Evolutionary conservation across 345 rosid species (phyloP).

Genomic region (Atalantia buxifolia): DNA sequence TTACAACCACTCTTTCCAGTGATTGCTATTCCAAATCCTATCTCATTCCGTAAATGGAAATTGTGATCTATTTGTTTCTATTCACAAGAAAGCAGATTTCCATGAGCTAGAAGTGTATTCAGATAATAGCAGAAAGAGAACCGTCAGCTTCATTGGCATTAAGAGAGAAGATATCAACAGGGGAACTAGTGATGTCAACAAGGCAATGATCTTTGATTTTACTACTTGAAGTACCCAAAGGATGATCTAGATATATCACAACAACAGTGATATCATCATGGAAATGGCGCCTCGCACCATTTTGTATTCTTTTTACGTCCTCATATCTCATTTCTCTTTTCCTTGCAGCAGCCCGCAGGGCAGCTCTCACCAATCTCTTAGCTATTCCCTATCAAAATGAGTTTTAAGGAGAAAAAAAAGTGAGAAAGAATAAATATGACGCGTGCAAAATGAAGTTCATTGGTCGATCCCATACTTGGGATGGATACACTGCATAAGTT

Average conservation of each 20-base stretch:
- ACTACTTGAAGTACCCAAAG: constrained; percentile 17
- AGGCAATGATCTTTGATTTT: constrained; percentile 19
- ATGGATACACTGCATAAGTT: neutral
- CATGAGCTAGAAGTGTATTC: neutral
- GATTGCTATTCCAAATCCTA: neutral
- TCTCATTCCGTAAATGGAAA: neutral
- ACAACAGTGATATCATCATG: constrained; percentile 68
- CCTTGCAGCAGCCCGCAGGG: constrained; percentile 51
- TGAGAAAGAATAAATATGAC: neutral
- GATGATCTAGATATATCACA: constrained; percentile 51
- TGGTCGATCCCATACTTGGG: neutral
- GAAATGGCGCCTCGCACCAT: constrained; percentile 54
- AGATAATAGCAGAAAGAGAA: neutral
- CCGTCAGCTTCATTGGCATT: constrained; percentile 24
- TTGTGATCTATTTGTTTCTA: constrained; percentile 1
- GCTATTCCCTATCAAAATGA: constrained; percentile 47
- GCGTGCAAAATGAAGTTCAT: neutral
- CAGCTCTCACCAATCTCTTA: constrained; percentile 50
- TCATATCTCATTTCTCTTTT: constrained; percentile 48
- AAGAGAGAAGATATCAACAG: constrained; percentile 47
- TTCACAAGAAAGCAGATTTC: neutral
- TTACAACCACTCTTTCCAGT: neutral
- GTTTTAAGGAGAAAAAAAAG: neutral
- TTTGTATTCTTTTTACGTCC: constrained; percentile 40
- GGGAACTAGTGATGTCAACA: constrained; percentile 33